Evolutionary conservation across 2,329 filamentous ascomycete genomes (phyloP).

Genomic region (Alternaria brassicicola): DNA sequence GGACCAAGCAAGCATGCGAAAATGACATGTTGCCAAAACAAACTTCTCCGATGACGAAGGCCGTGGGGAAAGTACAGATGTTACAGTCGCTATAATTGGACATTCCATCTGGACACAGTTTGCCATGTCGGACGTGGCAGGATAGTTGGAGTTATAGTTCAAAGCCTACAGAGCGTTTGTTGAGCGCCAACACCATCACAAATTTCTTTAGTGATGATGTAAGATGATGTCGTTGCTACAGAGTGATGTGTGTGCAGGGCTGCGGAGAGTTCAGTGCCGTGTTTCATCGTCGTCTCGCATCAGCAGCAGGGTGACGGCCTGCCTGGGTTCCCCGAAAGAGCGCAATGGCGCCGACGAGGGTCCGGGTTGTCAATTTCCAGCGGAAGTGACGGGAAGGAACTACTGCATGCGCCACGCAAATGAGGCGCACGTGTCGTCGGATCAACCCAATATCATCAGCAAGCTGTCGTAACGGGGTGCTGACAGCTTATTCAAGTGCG

Average conservation of each 20-base stretch:
- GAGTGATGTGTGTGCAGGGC: constrained; percentile 20
- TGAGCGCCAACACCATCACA: constrained; percentile 16
- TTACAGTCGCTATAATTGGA: constrained; percentile 5
- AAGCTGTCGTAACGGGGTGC: no score
- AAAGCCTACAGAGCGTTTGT: constrained; percentile 11
- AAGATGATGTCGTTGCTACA: constrained; percentile 22
- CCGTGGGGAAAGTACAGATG: neutral
- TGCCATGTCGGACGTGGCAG: constrained; percentile 22
- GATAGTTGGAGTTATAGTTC: constrained; percentile 1
- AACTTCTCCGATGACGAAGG: neutral
- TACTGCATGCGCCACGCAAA: neutral
- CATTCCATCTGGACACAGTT: constrained; percentile 14
- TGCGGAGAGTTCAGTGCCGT: constrained; percentile 27
- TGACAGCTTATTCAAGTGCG: no score
- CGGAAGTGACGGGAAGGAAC: constrained; percentile 1
- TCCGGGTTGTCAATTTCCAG: neutral
- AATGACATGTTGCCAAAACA: constrained; percentile 5
- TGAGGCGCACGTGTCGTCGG: neutral
- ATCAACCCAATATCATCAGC: neutral
- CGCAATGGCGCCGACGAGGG: constrained; percentile 7
- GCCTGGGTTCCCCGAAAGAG: constrained; percentile 8
- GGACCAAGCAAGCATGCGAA: neutral
- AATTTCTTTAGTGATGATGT: constrained; percentile 19
- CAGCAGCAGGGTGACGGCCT: neutral
- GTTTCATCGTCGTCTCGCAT: constrained; percentile 46